phyloP scores from a whole-genome alignment of 441 rosid genomes.

The Bocquillonia castaneifolia region DNA sequence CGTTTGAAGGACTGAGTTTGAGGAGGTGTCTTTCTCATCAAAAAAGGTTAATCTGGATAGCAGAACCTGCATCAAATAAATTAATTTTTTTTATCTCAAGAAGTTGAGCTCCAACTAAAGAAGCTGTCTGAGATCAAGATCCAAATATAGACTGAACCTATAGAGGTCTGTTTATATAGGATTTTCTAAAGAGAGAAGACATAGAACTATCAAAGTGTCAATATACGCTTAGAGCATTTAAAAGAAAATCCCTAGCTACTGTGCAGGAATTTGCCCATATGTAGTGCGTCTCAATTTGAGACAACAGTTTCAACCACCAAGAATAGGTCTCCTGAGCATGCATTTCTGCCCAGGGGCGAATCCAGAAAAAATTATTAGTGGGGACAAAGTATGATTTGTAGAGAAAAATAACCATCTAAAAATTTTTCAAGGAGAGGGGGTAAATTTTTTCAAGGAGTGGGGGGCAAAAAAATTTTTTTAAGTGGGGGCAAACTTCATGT shows the following conservation, averaged over 20 bases:
- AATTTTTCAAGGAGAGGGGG: too few relatives aligned
- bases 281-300: not conserved
- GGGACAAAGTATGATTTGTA: too few relatives aligned
- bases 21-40: constrained; percentile 49
- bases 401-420: too few relatives aligned
- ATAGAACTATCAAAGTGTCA: not conserved
- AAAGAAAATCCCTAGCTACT: not conserved
- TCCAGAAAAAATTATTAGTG: too few relatives aligned
- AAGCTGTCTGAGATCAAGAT: not conserved
- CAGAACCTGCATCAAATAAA: constrained; percentile 54
- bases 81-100: constrained; percentile 2
- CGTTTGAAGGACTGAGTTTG: constrained; percentile 54
- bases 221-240: not conserved
- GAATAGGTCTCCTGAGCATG: not conserved
- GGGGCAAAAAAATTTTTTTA: too few relatives aligned
- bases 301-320: constrained; percentile 1
- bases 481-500: too few relatives aligned
- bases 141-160: not conserved
- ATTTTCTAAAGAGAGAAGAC: not conserved
- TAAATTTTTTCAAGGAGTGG: too few relatives aligned
- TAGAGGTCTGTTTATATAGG: not conserved
- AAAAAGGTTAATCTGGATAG: constrained; percentile 77
- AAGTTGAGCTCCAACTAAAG: constrained; percentile 2
- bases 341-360: too few relatives aligned
- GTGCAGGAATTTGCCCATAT: not conserved